phyloP scores from a whole-genome alignment of 441 rosid genomes.

The Erodium chrysanthum region DNA sequence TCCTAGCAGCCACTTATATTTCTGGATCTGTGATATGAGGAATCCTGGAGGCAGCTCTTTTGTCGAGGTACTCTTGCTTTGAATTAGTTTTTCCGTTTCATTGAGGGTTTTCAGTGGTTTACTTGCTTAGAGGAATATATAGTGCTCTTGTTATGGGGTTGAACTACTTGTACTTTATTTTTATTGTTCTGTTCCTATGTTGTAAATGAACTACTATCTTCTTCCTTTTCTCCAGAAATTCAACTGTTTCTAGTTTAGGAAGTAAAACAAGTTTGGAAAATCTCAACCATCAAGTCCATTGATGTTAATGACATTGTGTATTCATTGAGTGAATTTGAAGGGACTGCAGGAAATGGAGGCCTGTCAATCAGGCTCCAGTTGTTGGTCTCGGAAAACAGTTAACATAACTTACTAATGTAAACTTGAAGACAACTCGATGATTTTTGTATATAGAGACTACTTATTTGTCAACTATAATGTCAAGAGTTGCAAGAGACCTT shows the following conservation, averaged over 20 bases:
- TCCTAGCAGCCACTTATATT: slow-evolving; percentile 70
- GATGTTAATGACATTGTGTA: neutral
- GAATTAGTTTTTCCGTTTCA: slow-evolving; percentile 13
- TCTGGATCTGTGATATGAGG: slow-evolving; percentile 98
- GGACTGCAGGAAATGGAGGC: neutral
- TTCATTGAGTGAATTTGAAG: neutral
- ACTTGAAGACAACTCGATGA: too few species aligned
- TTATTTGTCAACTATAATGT: too few species aligned
- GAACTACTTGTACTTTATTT: slow-evolving; percentile 1
- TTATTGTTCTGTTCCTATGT: neutral
- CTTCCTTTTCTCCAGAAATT: too few species aligned
- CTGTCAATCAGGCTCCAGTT: neutral
- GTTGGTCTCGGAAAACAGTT: neutral
- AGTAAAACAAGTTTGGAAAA: slow-evolving; percentile 2
- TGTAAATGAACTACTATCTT: neutral
- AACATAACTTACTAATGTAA: neutral
- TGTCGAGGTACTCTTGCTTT: slow-evolving; percentile 61
- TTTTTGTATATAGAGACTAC: too few species aligned
- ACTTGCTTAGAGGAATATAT: slow-evolving; percentile 4
- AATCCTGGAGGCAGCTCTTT: slow-evolving; percentile 96
- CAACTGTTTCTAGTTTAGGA: neutral
- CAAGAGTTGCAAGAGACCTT: too few species aligned
- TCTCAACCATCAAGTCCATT: slow-evolving; percentile 1
- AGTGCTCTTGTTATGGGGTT: slow-evolving; percentile 2
- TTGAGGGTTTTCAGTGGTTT: neutral